These are phyloP conservation scores for Perkinsus chesapeaki DNA, from an alignment of 169 alveolate species.

Conservation along the genomic window DNA sequence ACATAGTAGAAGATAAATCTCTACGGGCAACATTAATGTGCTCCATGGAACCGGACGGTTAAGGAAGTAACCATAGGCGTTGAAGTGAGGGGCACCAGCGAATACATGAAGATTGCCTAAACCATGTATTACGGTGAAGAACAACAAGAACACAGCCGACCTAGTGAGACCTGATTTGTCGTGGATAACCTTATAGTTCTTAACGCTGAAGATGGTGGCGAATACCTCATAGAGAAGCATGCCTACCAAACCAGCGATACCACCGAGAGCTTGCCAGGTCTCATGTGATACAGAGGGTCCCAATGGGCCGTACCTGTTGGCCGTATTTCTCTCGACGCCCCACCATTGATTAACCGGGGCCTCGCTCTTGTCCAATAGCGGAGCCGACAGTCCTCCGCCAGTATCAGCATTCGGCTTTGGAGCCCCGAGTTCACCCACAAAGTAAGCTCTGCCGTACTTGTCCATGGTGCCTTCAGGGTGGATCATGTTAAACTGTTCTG, in stretches of 20 bases:
- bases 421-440: not conserved
- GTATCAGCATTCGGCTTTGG: not conserved
- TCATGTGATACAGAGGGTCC: not conserved
- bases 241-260: not conserved
- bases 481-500: not conserved
- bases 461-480: conserved; percentile 28
- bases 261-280: not conserved
- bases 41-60: not conserved
- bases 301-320: not conserved
- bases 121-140: conserved; percentile 36
- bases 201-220: not conserved
- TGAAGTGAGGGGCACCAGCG: conserved; percentile 36
- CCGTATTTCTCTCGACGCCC: not conserved
- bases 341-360: not conserved
- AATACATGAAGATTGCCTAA: conserved; percentile 35
- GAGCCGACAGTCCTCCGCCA: not conserved
- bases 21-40: conserved; percentile 7
- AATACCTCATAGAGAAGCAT: not conserved
- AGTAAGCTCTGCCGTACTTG: conserved; percentile 22
- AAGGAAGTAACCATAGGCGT: conserved; percentile 20
- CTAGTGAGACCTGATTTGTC: conserved; percentile 32
- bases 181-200: conserved; percentile 19
- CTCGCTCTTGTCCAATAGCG: not conserved
- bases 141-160: conserved; percentile 29
- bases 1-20: conserved; percentile 27